Evolutionary conservation across 2,329 filamentous ascomycete genomes (phyloP).

Genomic region (Cladophialophora bantiana): DNA sequence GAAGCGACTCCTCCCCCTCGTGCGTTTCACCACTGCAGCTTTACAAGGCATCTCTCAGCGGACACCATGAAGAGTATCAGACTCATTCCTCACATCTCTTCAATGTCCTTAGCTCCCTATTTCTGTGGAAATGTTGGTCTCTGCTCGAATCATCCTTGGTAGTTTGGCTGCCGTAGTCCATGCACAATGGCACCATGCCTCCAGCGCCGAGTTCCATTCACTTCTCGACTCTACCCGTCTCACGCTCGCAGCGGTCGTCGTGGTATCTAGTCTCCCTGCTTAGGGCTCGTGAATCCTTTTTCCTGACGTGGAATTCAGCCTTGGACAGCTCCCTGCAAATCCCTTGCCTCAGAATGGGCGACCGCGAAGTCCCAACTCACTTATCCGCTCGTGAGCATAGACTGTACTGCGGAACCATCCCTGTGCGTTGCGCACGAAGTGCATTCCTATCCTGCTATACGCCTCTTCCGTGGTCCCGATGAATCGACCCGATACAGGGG

Average conservation of each 20-base stretch:
- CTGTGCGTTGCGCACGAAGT: slow-evolving; percentile 55
- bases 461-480: slow-evolving; percentile 50
- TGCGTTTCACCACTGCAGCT: slow-evolving; percentile 11
- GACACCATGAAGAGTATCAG: not conserved
- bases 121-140: not conserved
- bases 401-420: slow-evolving; percentile 49
- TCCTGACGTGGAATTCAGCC: slow-evolving; percentile 5
- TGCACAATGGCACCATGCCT: slow-evolving; percentile 11
- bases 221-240: slow-evolving; percentile 4
- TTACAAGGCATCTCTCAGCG: not conserved
- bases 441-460: slow-evolving; percentile 57
- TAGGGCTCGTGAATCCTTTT: not conserved
- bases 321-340: slow-evolving; percentile 11
- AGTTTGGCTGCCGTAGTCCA: not conserved
- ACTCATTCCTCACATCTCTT: not conserved
- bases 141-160: not conserved
- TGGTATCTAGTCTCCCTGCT: not conserved
- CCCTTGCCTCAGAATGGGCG: slow-evolving; percentile 8
- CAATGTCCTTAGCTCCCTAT: not conserved
- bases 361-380: slow-evolving; percentile 9
- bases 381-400: slow-evolving; percentile 47
- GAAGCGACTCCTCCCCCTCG: slow-evolving; percentile 3
- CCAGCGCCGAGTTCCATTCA: not conserved
- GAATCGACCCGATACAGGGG: slow-evolving; percentile 54
- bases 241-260: slow-evolving; percentile 3